These are phyloP conservation scores for Wickerhamiella domercqiae DNA, from an alignment of 805 yeast genomes.

Conservation along the genomic window DNA sequence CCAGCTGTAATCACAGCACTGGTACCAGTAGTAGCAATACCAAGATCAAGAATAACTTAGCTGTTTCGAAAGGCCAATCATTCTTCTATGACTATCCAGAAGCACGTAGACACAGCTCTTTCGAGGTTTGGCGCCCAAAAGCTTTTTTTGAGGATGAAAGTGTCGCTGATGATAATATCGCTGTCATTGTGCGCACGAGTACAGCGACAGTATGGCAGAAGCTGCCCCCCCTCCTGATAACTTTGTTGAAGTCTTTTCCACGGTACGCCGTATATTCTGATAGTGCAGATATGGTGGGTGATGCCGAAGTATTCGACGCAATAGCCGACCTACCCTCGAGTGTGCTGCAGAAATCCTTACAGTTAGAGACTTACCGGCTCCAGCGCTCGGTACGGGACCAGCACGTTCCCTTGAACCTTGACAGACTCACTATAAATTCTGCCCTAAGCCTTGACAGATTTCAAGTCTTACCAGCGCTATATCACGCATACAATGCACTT, in stretches of 20 bases:
- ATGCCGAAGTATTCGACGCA: slow-evolving; percentile 17
- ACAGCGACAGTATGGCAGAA: slow-evolving; percentile 17
- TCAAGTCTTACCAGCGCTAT: slow-evolving; percentile 17
- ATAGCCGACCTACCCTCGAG: slow-evolving; percentile 9
- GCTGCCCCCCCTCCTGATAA: slow-evolving; percentile 18
- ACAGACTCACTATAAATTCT: slow-evolving; percentile 10
- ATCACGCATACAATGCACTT: slow-evolving; percentile 13
- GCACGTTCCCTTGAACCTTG: slow-evolving; percentile 15
- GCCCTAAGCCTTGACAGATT: slow-evolving; percentile 13
- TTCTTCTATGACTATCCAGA: slow-evolving; percentile 19
- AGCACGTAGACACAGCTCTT: slow-evolving; percentile 18
- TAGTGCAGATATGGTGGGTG: slow-evolving; percentile 17
- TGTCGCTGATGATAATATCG: slow-evolving; percentile 10
- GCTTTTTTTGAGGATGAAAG: slow-evolving; percentile 8
- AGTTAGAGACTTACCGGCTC: slow-evolving; percentile 17
- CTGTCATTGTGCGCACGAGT: slow-evolving; percentile 16
- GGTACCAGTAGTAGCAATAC: too few species aligned
- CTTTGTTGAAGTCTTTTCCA: slow-evolving; percentile 16
- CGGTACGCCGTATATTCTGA: slow-evolving; percentile 16
- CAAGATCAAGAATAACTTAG: neutral
- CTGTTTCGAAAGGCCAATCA: slow-evolving; percentile 15
- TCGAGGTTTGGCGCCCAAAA: slow-evolving; percentile 22
- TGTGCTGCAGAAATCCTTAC: slow-evolving; percentile 4
- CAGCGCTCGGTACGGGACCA: slow-evolving; percentile 14
- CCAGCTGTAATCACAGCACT: too few species aligned